A percentile compares a stretch with the other conserved stretches of the same genome.
phyloP scores from a whole-genome alignment of 768 basidiomycete species.

The Mrakia hoshinonis region DNA sequence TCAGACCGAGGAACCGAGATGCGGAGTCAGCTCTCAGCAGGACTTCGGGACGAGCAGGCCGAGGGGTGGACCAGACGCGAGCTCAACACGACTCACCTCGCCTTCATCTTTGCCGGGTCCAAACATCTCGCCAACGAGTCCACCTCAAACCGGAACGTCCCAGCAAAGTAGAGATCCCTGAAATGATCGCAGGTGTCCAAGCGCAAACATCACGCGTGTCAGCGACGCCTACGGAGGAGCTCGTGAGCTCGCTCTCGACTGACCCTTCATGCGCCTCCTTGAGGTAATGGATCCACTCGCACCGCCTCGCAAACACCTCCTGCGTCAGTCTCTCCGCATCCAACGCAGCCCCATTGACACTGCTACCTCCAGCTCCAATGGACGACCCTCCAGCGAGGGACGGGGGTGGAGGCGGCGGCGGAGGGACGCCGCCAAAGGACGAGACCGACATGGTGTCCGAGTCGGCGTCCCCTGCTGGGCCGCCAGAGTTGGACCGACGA shows the following conservation, averaged over 20 bases:
- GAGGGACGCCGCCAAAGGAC: not conserved
- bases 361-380: not conserved
- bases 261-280: slow-evolving; percentile 10
- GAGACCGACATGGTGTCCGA: not conserved
- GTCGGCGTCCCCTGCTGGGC: not conserved
- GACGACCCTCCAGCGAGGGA: not conserved
- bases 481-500: not conserved
- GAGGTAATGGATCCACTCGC: not conserved
- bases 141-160: slow-evolving; percentile 2
- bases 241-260: not conserved
- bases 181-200: too few relatives aligned
- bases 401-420: not conserved
- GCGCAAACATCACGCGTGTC: too few relatives aligned
- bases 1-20: not conserved
- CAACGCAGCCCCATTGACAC: not conserved
- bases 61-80: too few relatives aligned
- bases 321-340: slow-evolving; percentile 4
- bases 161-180: slow-evolving; percentile 3
- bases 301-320: slow-evolving; percentile 8
- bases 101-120: slow-evolving; percentile 14
- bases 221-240: too few relatives aligned
- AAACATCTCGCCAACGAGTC: slow-evolving; percentile 3
- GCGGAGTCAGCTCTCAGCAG: not conserved
- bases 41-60: too few relatives aligned
- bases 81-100: not conserved